Conservation (phyloP, 257 asterid genomes). For the Solanum neorickii region DNA sequence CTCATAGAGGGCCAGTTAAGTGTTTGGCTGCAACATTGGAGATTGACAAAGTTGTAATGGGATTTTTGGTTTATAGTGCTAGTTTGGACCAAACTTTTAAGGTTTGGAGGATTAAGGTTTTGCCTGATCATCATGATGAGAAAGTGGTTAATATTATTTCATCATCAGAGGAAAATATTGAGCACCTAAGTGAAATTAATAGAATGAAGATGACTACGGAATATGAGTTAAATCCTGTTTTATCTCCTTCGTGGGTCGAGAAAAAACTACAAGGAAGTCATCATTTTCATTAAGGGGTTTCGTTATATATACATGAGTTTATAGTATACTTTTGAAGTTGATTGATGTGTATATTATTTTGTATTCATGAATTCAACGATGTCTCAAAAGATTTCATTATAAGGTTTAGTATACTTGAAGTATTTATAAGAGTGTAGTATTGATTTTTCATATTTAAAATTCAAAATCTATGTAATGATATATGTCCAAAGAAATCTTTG, state of each 20-base stretch:
- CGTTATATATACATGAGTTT: background rate
- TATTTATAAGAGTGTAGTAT: background rate
- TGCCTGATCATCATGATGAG: slow-evolving; percentile 42
- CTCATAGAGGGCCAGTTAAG: slow-evolving; percentile 78
- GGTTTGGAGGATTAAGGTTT: slow-evolving; percentile 81
- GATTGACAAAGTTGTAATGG: slow-evolving; percentile 64
- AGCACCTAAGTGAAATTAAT: slow-evolving; percentile 1
- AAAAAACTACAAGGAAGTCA: slow-evolving; percentile 54
- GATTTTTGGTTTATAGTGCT: slow-evolving; percentile 63
- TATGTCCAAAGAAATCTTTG: background rate
- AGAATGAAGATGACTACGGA: slow-evolving; percentile 6
- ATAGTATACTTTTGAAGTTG: background rate
- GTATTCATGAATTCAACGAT: background rate
- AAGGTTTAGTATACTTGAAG: background rate
- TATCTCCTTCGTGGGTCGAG: slow-evolving; percentile 96
- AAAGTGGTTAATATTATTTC: background rate
- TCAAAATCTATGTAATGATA: background rate
- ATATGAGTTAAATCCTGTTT: slow-evolving; percentile 68
- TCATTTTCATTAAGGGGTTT: slow-evolving; percentile 12
- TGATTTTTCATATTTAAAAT: background rate
- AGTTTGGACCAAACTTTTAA: slow-evolving; percentile 82
- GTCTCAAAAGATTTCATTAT: background rate
- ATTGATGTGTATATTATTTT: background rate
- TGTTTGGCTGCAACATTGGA: slow-evolving; percentile 70
- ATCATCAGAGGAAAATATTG: background rate